Evolutionary conservation across 768 basidiomycete genomes (phyloP).

Genomic region (Jaapia argillacea): DNA sequence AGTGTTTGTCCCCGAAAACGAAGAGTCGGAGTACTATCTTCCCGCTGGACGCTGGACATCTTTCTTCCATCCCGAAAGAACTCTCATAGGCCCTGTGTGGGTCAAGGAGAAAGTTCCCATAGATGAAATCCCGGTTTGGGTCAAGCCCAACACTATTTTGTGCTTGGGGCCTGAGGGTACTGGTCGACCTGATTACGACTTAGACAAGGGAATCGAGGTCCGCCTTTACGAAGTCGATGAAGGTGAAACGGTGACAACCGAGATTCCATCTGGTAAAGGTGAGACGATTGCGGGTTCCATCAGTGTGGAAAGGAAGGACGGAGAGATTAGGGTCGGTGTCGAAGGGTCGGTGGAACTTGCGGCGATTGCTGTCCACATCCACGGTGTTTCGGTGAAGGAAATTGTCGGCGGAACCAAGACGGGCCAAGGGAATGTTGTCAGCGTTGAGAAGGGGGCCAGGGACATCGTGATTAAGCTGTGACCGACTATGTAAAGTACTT

Average conservation of each 20-base stretch:
- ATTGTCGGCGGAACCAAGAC: not conserved
- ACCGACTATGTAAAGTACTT: too few species aligned
- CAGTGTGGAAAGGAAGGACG: constrained; percentile 21
- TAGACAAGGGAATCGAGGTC: constrained; percentile 35
- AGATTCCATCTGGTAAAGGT: constrained; percentile 35
- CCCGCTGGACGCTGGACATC: constrained; percentile 54
- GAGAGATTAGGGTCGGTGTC: constrained; percentile 20
- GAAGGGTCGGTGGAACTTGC: constrained; percentile 3
- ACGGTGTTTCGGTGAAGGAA: not conserved
- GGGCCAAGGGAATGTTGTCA: not conserved
- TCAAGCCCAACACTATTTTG: constrained; percentile 47
- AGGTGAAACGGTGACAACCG: constrained; percentile 25
- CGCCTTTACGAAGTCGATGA: constrained; percentile 43
- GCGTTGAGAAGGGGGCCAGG: not conserved
- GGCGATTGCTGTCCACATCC: constrained; percentile 1
- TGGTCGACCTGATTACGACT: constrained; percentile 54
- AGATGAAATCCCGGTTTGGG: constrained; percentile 58
- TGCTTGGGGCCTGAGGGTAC: constrained; percentile 43
- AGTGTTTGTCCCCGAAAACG: constrained; percentile 42
- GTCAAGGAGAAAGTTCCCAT: constrained; percentile 52
- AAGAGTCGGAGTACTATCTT: constrained; percentile 50
- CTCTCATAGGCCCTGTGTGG: constrained; percentile 52
- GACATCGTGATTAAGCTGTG: not conserved
- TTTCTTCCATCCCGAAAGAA: constrained; percentile 43
- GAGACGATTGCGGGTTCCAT: constrained; percentile 30